A percentile compares a stretch with the other conserved stretches of the same genome.
Evolutionary conservation across 176 grass and related monocot species (phyloP).

Genomic region (Phragmites australis): DNA sequence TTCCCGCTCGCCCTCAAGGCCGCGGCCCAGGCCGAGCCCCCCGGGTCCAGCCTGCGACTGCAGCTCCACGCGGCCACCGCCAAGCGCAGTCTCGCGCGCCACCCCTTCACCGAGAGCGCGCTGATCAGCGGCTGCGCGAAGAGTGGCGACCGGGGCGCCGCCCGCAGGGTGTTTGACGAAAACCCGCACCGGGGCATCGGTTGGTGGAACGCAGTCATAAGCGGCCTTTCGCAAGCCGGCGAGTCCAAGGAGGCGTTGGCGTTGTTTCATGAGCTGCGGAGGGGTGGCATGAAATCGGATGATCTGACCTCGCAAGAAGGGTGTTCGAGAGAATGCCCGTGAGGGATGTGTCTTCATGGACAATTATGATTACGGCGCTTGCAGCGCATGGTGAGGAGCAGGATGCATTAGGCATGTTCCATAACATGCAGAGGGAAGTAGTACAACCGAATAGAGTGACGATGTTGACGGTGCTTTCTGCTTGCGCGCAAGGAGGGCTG

Average conservation of each 20-base stretch:
- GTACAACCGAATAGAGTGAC: constrained; percentile 45
- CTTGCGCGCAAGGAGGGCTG: constrained; percentile 37
- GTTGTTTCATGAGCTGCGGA: constrained; percentile 38
- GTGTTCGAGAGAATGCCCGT: constrained; percentile 38
- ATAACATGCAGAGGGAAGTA: constrained; percentile 35
- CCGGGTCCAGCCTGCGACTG: neutral
- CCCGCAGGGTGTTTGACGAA: constrained; percentile 50
- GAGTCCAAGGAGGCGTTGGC: constrained; percentile 18
- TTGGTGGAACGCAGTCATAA: constrained; percentile 50
- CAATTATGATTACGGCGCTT: constrained; percentile 47
- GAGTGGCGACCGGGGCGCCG: constrained; percentile 18
- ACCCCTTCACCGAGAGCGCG: constrained; percentile 53
- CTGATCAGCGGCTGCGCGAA: constrained; percentile 39
- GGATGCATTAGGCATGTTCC: constrained; percentile 37
- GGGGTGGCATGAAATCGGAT: constrained; percentile 23
- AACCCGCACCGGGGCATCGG: constrained; percentile 30
- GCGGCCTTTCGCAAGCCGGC: constrained; percentile 32
- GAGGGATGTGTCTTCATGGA: constrained; percentile 47
- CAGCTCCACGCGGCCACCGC: constrained; percentile 45
- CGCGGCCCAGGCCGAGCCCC: neutral
- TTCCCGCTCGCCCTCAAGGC: constrained; percentile 55
- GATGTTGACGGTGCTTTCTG: constrained; percentile 41
- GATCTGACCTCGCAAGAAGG: constrained; percentile 38
- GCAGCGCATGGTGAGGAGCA: constrained; percentile 43
- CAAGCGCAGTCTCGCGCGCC: constrained; percentile 40